phyloP scores from a whole-genome alignment of 495 filamentous ascomycete genomes.

The Xylaria flabelliformis region DNA sequence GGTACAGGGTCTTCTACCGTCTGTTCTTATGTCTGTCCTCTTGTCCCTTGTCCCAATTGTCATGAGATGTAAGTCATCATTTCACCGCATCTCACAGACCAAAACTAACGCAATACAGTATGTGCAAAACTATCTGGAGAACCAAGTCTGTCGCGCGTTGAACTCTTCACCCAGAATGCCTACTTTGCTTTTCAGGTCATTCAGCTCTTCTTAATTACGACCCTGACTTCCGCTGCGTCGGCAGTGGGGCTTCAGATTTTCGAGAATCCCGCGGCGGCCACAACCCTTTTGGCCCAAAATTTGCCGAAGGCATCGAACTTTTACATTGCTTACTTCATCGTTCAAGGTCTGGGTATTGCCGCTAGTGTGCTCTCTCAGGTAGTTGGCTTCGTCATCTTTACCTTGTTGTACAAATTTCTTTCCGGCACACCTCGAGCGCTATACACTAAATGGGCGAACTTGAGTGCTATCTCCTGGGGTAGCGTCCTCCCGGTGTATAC shows the following conservation, averaged over 20 bases:
- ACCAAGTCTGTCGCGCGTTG: constrained; percentile 77
- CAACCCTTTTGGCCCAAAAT: constrained; percentile 72
- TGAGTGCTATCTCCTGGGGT: constrained; percentile 79
- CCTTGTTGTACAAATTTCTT: constrained; percentile 72
- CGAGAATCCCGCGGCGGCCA: constrained; percentile 63
- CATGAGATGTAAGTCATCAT: constrained; percentile 59
- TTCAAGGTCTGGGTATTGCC: constrained; percentile 89
- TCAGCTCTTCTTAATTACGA: constrained; percentile 91
- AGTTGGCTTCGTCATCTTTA: constrained; percentile 76
- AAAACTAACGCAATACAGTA: constrained; percentile 46
- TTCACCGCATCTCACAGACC: not conserved
- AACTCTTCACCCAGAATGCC: constrained; percentile 86
- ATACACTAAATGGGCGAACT: constrained; percentile 65
- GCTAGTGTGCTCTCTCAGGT: constrained; percentile 78
- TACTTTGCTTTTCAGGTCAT: constrained; percentile 97
- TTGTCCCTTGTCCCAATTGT: constrained; percentile 91
- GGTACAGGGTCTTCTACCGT: constrained; percentile 83
- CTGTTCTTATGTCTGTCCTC: constrained; percentile 78
- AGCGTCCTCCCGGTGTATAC: constrained; percentile 87
- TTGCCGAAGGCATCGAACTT: constrained; percentile 88
- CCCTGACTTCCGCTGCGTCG: constrained; percentile 76
- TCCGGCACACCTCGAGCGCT: constrained; percentile 63
- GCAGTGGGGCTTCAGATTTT: constrained; percentile 68
- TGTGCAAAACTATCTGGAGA: constrained; percentile 79
- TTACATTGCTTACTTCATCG: constrained; percentile 93